Conservation (phyloP, 805 yeast genomes). For the Metschnikowia koreensis region DNA sequence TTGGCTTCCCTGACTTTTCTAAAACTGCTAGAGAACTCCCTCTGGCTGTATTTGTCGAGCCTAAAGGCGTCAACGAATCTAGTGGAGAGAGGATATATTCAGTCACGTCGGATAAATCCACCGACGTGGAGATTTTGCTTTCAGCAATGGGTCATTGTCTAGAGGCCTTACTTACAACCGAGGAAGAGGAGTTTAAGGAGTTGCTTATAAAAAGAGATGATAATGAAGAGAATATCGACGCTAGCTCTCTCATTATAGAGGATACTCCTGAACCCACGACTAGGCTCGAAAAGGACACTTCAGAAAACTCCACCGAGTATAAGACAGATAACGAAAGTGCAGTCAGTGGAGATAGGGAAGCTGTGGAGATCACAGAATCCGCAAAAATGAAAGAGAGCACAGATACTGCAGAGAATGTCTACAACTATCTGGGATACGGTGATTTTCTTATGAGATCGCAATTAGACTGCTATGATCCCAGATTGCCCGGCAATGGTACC, state of each 20-base stretch:
- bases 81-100: slow-evolving; percentile 47
- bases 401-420: slow-evolving; percentile 30
- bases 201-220: slow-evolving; percentile 22
- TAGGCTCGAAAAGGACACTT: too few relatives aligned
- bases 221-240: background rate
- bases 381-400: background rate
- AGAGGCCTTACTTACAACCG: slow-evolving; percentile 71
- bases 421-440: slow-evolving; percentile 72
- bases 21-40: slow-evolving; percentile 42
- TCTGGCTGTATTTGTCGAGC: slow-evolving; percentile 55
- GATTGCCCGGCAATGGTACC: slow-evolving; percentile 86
- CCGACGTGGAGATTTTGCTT: slow-evolving; percentile 64
- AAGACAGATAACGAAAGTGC: too few relatives aligned
- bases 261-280: too few relatives aligned
- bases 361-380: too few relatives aligned
- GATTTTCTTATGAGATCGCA: slow-evolving; percentile 84
- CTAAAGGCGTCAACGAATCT: slow-evolving; percentile 33
- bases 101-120: slow-evolving; percentile 66
- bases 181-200: slow-evolving; percentile 48
- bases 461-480: slow-evolving; percentile 73
- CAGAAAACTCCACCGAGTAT: too few relatives aligned
- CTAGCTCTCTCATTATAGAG: too few relatives aligned
- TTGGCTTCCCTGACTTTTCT: slow-evolving; percentile 42
- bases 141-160: slow-evolving; percentile 75
- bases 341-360: too few relatives aligned